Evolutionary conservation across 139 green algal species (phyloP), one percentile per base, ranked within the genome.

Genomic region (Haematococcus lacustris): DNA sequence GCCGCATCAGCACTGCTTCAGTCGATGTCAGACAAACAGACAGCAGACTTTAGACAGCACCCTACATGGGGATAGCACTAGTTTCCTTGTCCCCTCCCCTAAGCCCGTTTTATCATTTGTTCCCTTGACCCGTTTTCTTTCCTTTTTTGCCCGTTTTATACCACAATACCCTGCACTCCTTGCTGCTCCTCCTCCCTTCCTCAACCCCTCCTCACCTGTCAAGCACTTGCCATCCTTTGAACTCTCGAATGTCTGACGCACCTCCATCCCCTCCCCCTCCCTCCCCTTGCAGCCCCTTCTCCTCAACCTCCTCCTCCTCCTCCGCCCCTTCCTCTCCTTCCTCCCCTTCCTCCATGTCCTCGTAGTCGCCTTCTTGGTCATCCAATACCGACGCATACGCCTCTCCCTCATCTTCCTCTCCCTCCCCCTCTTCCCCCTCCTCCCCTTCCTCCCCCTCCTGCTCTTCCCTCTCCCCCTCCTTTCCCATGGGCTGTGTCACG

Each of bases 211-310:
- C 71, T 5, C 61, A 77, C 73, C 78, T 78, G 51, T 84, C 75
- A 7, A 84, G 66, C 6, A 61, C 33, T 53, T 81, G 67, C 79
- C 79, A 84, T 25, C 79, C 79, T 30, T 76, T 81, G 17, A 78
- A 65, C 37, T 80, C 78, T 33, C 62, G 50, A 1, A 78, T 33
- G 50, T 84, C 78, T 17, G 64, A 33, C 51, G 66, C 72, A 25
- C 13, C 60, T 47, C 76, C 77, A 30, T 47, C 51, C n/a, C n/a
- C n/a, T n/a, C 68, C 73, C n/a, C 57, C 71, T 6, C 78, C 76
- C 26, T 68, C 71, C 53, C 71, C 57, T 33, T 73, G n/a, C n/a
- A n/a, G n/a, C n/a, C n/a, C n/a, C n/a, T n/a, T n/a, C 17, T 63
- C 35, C 3, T 32, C 59, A 50, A 39, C 57, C 39, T 69, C 59